Conservation (phyloP, 2,329 filamentous ascomycete genomes). For the Talaromyces amestolkiae region DNA sequence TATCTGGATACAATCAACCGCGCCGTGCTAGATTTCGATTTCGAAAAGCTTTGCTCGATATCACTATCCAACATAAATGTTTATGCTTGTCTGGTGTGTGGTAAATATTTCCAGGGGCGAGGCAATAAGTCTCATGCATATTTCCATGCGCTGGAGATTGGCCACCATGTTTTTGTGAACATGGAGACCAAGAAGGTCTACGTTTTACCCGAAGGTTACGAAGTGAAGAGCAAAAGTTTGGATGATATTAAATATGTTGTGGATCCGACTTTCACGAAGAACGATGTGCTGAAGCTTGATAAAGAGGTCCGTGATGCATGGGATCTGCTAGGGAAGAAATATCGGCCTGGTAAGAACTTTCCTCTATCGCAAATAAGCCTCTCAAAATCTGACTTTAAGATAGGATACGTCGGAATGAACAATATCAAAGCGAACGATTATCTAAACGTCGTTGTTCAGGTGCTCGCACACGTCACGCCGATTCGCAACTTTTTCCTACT, state of each 20-base stretch:
- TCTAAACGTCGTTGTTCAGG: constrained; percentile 90
- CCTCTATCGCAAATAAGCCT: background rate
- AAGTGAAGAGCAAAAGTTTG: constrained; percentile 88
- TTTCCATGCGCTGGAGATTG: constrained; percentile 92
- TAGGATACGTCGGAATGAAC: constrained; percentile 93
- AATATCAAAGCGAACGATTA: constrained; percentile 99
- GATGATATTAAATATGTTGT: constrained; percentile 99
- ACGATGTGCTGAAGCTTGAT: constrained; percentile 79
- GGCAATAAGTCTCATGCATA: constrained; percentile 95
- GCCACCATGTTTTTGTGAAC: constrained; percentile 97
- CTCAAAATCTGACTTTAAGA: constrained; percentile 10
- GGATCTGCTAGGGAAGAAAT: constrained; percentile 79
- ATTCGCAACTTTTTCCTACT: constrained; percentile 90
- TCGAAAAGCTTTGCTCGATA: constrained; percentile 96
- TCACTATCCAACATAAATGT: constrained; percentile 98
- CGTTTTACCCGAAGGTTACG: constrained; percentile 84
- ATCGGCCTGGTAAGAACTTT: constrained; percentile 64
- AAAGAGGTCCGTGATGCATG: constrained; percentile 59
- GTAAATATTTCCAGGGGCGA: constrained; percentile 94
- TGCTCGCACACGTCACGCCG: constrained; percentile 83
- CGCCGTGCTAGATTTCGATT: constrained; percentile 92
- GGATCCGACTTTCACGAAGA: constrained; percentile 78
- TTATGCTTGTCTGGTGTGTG: constrained; percentile 94
- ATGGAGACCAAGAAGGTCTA: constrained; percentile 63
- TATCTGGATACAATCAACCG: constrained; percentile 98